Percentiles rank a stretch among this genome's conserved stretches.
These are phyloP conservation scores for Ascochyta viciae-villosae DNA, from an alignment of 2,329 filamentous ascomycete species.

Conservation along the genomic window DNA sequence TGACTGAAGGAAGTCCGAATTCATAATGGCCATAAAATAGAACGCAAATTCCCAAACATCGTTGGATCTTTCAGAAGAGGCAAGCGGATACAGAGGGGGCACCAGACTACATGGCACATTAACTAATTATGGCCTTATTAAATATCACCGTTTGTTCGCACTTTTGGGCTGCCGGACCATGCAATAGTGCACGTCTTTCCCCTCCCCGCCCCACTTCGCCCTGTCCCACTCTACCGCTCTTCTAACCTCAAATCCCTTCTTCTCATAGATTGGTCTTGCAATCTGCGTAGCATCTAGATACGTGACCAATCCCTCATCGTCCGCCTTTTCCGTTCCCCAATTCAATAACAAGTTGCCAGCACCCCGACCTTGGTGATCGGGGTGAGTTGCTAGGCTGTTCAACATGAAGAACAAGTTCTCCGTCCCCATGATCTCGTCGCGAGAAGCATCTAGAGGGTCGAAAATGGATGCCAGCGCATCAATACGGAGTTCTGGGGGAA, in stretches of 20 bases:
- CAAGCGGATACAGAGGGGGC: background rate
- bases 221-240: slow-evolving; percentile 34
- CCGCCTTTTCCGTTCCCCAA: slow-evolving; percentile 51
- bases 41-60: too few relatives aligned
- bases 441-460: slow-evolving; percentile 30
- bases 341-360: slow-evolving; percentile 49
- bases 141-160: background rate
- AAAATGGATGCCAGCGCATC: slow-evolving; percentile 38
- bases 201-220: slow-evolving; percentile 37
- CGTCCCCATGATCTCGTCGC: slow-evolving; percentile 36
- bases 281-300: slow-evolving; percentile 52
- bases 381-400: slow-evolving; percentile 45
- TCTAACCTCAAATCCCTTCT: slow-evolving; percentile 34
- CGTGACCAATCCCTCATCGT: slow-evolving; percentile 45
- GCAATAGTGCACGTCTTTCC: slow-evolving; percentile 41
- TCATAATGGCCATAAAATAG: too few relatives aligned
- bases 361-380: slow-evolving; percentile 50
- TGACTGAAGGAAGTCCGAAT: too few relatives aligned
- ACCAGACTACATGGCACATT: background rate
- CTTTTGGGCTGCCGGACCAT: slow-evolving; percentile 24
- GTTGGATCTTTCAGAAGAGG: too few relatives aligned
- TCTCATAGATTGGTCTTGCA: slow-evolving; percentile 51
- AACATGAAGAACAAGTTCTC: slow-evolving; percentile 36
- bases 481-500: slow-evolving; percentile 70
- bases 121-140: background rate